Evolutionary conservation across 768 basidiomycete species (phyloP), one percentile per base, ranked within the genome.

Genomic region (Boletellus ananas): DNA sequence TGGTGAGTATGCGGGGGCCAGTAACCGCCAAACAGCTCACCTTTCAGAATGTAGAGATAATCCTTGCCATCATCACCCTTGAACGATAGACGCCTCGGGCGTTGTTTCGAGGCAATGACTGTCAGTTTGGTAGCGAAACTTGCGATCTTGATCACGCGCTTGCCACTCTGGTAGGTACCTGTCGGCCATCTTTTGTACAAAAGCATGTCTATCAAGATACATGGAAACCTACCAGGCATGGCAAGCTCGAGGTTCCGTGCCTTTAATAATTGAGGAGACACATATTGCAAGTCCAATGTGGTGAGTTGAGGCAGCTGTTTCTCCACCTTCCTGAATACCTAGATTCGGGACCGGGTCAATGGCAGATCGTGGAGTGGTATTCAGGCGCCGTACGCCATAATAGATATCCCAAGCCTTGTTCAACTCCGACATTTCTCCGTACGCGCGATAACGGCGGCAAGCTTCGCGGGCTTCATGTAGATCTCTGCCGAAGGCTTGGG

Each of bases 321-420:
- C 65, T 96, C 91, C 49, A 99, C 85, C 66, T 90, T 92, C 70
- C 91, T 90, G 78, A 98, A 98, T 29, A 97, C 89, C 90, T 94
- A 56, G 6, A 35, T 38, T 36, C 16, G 14, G 12, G 12, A 52
- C 40, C 25, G 34, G 37, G 44, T 57, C 18, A 50, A 34, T 33
- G 31, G 43, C 34, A 17, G 34, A 46, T 45, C 18, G 16, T 13
- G 34, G 31, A 27, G 36, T 12, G 9, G 34, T 4, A 18, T n/a
- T 67, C 5, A 1, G 37, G 14, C 33, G 36, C 18, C 84, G 55
- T 63, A 92, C 93, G 42, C 83, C 83, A 61, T 97, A 99, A 69
- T 99, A 99, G 23, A 97, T 94, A 61, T 98, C 96, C 96, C 96
- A 99, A 29, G 96, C 96, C 63, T 89, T 91, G 65, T 98, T 96